Percentiles rank a stretch among this genome's conserved stretches.
phyloP scores from a whole-genome alignment of 331 rosid genomes.

The Pyrus hybrid region DNA sequence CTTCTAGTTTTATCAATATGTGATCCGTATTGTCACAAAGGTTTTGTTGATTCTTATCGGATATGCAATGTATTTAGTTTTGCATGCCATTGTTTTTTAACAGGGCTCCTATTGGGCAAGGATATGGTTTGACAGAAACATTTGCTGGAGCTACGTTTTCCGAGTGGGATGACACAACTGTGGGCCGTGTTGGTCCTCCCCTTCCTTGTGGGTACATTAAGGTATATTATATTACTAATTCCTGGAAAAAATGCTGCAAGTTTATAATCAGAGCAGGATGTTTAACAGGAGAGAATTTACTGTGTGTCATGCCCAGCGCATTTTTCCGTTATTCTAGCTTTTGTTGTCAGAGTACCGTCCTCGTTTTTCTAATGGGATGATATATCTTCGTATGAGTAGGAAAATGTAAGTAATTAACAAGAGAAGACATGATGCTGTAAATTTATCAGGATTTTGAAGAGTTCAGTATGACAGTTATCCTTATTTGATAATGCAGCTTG shows the following conservation, averaged over 20 bases:
- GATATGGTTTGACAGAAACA: slow-evolving; percentile 93
- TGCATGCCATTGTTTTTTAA: neutral
- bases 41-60: neutral
- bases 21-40: neutral
- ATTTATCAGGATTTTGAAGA: neutral
- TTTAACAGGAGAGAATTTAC: neutral
- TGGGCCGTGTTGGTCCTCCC: slow-evolving; percentile 99
- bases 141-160: slow-evolving; percentile 94
- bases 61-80: neutral
- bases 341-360: neutral
- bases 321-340: neutral
- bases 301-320: neutral
- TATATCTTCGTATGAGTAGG: neutral
- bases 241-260: neutral
- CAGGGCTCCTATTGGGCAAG: slow-evolving; percentile 95
- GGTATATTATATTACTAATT: slow-evolving; percentile 22
- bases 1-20: neutral
- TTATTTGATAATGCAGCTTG: slow-evolving; percentile 53
- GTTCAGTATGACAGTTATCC: slow-evolving; percentile 5
- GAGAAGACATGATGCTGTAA: too few species aligned
- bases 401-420: too few species aligned
- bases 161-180: slow-evolving; percentile 70
- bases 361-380: neutral
- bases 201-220: slow-evolving; percentile 72
- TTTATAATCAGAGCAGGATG: neutral